A percentile compares a stretch with the other conserved stretches of the same genome.
Conservation (phyloP, 139 green algal species). For the Auxenochlorella protothecoides region DNA sequence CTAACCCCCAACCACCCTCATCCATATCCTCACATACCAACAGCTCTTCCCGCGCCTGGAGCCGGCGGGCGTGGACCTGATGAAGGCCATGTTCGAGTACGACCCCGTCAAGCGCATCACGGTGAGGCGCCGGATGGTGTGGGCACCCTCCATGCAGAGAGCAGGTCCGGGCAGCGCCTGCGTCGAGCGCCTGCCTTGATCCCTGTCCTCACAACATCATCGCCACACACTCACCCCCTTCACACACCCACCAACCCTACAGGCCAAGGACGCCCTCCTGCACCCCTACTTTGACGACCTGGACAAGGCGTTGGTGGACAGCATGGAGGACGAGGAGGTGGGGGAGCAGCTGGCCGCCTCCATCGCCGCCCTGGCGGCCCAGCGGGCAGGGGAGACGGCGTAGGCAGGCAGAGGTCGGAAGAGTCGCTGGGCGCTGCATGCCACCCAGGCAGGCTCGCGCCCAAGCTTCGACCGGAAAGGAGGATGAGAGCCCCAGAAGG, state of each 20-base stretch:
- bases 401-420: too few relatives aligned
- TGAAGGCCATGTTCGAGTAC: conserved; percentile 65
- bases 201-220: neutral
- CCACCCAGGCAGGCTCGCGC: too few relatives aligned
- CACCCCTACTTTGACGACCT: conserved; percentile 94
- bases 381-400: too few relatives aligned
- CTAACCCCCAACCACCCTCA: too few relatives aligned
- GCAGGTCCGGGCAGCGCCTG: too few relatives aligned
- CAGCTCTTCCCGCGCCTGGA: conserved; percentile 68
- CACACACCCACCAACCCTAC: neutral
- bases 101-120: conserved; percentile 59
- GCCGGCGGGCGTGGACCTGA: conserved; percentile 62
- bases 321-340: conserved; percentile 36
- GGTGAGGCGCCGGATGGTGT: conserved; percentile 17
- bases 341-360: neutral
- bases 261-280: conserved; percentile 86
- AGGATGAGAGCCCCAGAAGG: too few relatives aligned
- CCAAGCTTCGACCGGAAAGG: too few relatives aligned
- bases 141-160: too few relatives aligned
- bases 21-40: too few relatives aligned
- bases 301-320: conserved; percentile 55
- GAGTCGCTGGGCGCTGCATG: too few relatives aligned
- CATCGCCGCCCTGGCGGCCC: too few relatives aligned
- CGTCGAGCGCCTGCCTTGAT: too few relatives aligned
- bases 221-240: neutral